phyloP scores from a whole-genome alignment of 164 flowering plant species.

The Kalanchoe fedtschenkoi region DNA sequence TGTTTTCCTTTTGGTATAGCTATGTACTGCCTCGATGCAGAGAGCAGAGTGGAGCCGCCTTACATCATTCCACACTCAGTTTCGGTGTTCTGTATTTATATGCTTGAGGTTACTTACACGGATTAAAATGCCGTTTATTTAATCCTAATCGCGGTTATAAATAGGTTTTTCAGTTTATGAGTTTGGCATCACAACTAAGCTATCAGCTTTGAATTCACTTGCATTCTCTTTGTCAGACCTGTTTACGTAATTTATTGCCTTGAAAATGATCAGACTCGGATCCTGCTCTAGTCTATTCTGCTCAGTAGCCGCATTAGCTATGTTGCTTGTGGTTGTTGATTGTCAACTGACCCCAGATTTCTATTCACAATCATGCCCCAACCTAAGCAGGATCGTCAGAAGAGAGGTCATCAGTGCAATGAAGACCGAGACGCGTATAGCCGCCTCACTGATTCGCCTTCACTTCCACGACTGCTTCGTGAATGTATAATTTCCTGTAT shows the following conservation, averaged over 20 bases:
- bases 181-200: background rate
- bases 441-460: constrained; percentile 64
- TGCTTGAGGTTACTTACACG: background rate
- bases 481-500: constrained; percentile 42
- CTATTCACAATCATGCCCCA: constrained; percentile 44
- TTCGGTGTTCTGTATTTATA: background rate
- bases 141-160: background rate
- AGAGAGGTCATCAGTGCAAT: constrained; percentile 31
- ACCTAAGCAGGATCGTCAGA: constrained; percentile 30
- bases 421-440: constrained; percentile 56
- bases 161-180: background rate
- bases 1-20: background rate
- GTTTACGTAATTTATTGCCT: too few species aligned
- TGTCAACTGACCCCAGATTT: constrained; percentile 36
- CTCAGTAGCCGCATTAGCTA: background rate
- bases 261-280: background rate
- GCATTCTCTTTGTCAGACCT: background rate
- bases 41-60: background rate
- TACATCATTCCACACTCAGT: constrained; percentile 3
- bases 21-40: background rate
- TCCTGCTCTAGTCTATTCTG: background rate
- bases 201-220: constrained; percentile 1
- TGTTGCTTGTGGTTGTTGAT: background rate
- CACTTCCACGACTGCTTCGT: constrained; percentile 96
- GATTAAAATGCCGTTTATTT: background rate